phyloP scores from a whole-genome alignment of 2,329 filamentous ascomycete genomes.

The Venturia effusa region DNA sequence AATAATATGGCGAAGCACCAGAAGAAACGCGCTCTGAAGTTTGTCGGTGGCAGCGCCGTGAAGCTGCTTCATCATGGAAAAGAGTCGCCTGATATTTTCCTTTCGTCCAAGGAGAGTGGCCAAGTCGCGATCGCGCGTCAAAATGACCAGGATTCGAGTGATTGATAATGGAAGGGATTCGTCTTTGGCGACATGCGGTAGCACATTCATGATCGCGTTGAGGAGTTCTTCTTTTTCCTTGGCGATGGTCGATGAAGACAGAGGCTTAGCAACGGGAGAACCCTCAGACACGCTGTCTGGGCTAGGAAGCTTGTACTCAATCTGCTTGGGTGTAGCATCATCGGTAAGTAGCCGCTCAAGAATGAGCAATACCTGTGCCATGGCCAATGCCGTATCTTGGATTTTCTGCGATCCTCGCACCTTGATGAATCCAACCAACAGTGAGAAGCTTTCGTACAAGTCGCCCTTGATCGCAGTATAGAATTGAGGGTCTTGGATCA shows the following conservation, averaged over 20 bases:
- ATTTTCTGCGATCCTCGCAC: slow-evolving; percentile 53
- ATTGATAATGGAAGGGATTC: slow-evolving; percentile 74
- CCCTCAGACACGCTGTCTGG: slow-evolving; percentile 33
- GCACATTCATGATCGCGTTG: slow-evolving; percentile 65
- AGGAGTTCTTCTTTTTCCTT: slow-evolving; percentile 64
- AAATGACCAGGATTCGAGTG: slow-evolving; percentile 71
- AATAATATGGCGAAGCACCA: slow-evolving; percentile 81
- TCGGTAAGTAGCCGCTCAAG: slow-evolving; percentile 84
- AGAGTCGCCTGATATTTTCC: slow-evolving; percentile 77
- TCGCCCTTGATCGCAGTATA: slow-evolving; percentile 66
- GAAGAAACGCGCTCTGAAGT: slow-evolving; percentile 66
- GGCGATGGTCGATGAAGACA: slow-evolving; percentile 44
- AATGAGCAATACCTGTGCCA: slow-evolving; percentile 80
- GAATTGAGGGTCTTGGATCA: slow-evolving; percentile 73
- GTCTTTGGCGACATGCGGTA: slow-evolving; percentile 82
- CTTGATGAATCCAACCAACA: slow-evolving; percentile 70
- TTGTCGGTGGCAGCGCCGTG: slow-evolving; percentile 66
- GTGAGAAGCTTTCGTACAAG: slow-evolving; percentile 64
- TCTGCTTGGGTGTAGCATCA: slow-evolving; percentile 69
- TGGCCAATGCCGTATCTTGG: slow-evolving; percentile 83
- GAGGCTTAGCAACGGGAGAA: slow-evolving; percentile 45
- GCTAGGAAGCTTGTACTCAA: slow-evolving; percentile 55
- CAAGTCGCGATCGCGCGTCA: slow-evolving; percentile 68
- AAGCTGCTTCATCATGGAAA: slow-evolving; percentile 91
- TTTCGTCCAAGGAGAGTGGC: slow-evolving; percentile 74